Conservation (phyloP, 257 asterid genomes). For the Gynochthodes officinalis region DNA sequence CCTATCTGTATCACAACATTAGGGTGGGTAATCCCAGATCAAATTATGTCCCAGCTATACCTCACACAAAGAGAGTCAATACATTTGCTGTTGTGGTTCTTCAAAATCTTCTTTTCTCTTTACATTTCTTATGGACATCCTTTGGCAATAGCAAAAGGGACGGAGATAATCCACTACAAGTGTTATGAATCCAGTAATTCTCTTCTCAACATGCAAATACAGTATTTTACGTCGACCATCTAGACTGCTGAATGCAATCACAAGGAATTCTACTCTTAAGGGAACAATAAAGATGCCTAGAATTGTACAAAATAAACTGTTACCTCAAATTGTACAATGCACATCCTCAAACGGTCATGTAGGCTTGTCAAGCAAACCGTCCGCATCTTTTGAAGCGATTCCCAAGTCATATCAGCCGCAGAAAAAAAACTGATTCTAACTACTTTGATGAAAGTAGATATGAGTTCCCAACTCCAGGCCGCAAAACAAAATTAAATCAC, state of each 20-base stretch:
- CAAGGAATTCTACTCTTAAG: neutral
- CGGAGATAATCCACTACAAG: neutral
- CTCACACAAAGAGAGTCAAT: neutral
- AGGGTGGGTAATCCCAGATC: neutral
- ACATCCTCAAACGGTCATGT: neutral
- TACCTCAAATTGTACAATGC: conserved; percentile 11
- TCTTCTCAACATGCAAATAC: neutral
- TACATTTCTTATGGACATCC: neutral
- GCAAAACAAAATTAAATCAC: conserved; percentile 25
- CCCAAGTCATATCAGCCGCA: neutral
- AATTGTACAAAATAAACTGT: conserved; percentile 14
- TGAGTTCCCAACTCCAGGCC: neutral
- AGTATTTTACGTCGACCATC: neutral
- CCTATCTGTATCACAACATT: neutral
- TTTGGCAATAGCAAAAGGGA: neutral
- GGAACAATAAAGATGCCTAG: conserved; percentile 14
- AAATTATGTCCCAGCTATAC: neutral
- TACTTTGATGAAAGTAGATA: neutral
- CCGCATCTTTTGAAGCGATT: conserved; percentile 9
- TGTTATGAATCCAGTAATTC: neutral
- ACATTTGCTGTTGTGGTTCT: conserved; percentile 2
- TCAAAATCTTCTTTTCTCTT: neutral
- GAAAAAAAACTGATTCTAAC: conserved; percentile 10
- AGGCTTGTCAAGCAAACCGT: neutral
- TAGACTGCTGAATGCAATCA: neutral